These are phyloP conservation scores for Elsinoe australis DNA, from an alignment of 2,329 filamentous ascomycete species.

Conservation along the genomic window DNA sequence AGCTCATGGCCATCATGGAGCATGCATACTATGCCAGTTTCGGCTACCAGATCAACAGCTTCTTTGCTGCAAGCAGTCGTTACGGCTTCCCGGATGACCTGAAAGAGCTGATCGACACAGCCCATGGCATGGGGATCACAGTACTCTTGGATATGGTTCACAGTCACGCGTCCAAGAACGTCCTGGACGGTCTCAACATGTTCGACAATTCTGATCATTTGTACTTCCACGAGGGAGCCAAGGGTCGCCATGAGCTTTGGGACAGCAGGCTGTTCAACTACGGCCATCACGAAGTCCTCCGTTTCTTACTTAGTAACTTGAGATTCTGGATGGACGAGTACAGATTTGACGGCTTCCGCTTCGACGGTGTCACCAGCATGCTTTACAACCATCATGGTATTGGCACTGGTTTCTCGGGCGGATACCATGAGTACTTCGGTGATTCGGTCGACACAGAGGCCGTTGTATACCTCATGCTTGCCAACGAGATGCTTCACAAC, in stretches of 20 bases:
- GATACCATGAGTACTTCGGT: constrained; percentile 97
- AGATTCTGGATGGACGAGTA: constrained; percentile 99
- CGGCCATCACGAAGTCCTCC: constrained; percentile 82
- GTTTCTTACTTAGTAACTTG: constrained; percentile 92
- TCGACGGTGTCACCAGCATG: constrained; percentile 98
- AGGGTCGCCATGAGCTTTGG: constrained; percentile 87
- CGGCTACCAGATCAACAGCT: constrained; percentile 97
- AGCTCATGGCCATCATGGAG: constrained; percentile 98
- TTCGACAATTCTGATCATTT: constrained; percentile 93
- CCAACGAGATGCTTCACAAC: constrained; percentile 91
- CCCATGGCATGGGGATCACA: constrained; percentile 81
- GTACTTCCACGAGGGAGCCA: constrained; percentile 85
- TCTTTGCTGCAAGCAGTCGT: constrained; percentile 93
- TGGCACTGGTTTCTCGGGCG: constrained; percentile 93
- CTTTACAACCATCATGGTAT: constrained; percentile 93
- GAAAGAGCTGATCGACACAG: constrained; percentile 93
- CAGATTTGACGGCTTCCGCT: constrained; percentile 90
- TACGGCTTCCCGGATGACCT: constrained; percentile 91
- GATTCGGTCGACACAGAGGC: constrained; percentile 83
- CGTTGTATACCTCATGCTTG: constrained; percentile 89
- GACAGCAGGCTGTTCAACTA: constrained; percentile 98
- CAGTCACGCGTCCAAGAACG: constrained; percentile 96
- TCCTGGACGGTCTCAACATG: constrained; percentile 87
- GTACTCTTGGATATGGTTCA: constrained; percentile 94
- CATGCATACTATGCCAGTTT: constrained; percentile 99